Base-by-base conservation (phyloP, 1,139 yeast species). In the Suhomyces anneliseae region DNA sequence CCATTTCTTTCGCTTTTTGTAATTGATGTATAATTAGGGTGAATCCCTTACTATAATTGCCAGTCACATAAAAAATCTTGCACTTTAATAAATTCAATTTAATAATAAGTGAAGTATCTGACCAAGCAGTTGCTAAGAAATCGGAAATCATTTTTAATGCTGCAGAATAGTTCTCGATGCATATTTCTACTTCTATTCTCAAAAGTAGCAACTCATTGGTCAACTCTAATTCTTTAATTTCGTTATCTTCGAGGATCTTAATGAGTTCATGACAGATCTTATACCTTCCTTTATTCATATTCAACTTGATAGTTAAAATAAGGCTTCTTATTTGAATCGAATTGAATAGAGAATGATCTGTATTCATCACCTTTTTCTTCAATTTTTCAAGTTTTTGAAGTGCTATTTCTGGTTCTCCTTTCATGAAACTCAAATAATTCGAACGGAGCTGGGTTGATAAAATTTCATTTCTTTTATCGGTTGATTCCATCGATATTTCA, bases 21-120 rank as follows among this genome's bases (percentile, higher is more conserved):
- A 81, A 60, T 39, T 76, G 76, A 54, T 76, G 79, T 2, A 80
- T 60, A 0, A 78, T 56, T 36, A 76, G 60, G 0, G 81, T 70
- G 11, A 81, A 53, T 0, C 74, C 78, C 42, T 78, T 65, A 7
- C 73, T 59, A 9, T 73, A 71, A 5, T 69, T 64, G 1, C 72
- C 74, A 1, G 77, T 62, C 10, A 56, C 48, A 27, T 69, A 60
- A 49, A 75, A 66, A 2, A 80, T 65, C 14, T 61, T 59, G 42
- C 81, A 73, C 52, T 76, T 76, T 38, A 80, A 54, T 11, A 80
- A 53, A 37, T 74, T 76, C 45, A 79, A 68, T 53, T 70, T 68
- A 34, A 79, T 64, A 12, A 64, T 63, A 64, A 78, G 69, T 43
- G 66, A 69, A 26, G 67, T 64, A 51, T 77, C 76, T 2, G 61